These are phyloP conservation scores for Catenaria anguillulae DNA, from an alignment of 371 early-diverging fungal genomes.

Conservation along the genomic window DNA sequence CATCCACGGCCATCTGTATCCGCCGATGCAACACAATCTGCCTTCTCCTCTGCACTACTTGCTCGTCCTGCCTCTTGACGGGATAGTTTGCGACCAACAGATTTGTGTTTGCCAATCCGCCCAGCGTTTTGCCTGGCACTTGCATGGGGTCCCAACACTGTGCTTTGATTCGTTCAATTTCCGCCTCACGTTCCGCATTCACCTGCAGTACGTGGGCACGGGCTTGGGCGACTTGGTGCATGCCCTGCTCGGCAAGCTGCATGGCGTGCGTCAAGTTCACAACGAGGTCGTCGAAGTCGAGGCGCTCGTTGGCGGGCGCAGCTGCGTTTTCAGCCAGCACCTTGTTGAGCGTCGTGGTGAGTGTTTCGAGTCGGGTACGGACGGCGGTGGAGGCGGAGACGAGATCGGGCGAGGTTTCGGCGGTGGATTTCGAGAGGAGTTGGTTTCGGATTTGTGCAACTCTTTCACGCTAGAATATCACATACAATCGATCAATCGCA, in stretches of 20 bases:
- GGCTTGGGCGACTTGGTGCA: not conserved
- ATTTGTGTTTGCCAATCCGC: slow-evolving; percentile 19
- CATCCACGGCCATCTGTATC: slow-evolving; percentile 16
- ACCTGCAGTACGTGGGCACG: not conserved
- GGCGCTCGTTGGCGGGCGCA: not conserved
- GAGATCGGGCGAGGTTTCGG: not conserved
- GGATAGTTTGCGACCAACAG: slow-evolving; percentile 15
- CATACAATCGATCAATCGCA: not conserved
- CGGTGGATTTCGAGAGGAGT: not conserved
- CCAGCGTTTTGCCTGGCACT: slow-evolving; percentile 26
- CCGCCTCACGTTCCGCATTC: not conserved
- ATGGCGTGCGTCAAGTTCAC: not conserved
- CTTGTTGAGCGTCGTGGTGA: not conserved
- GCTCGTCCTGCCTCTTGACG: slow-evolving; percentile 22
- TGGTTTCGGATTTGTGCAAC: not conserved
- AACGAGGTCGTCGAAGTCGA: not conserved
- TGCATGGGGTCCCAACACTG: slow-evolving; percentile 43
- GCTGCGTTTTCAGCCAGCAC: not conserved
- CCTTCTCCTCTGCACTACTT: slow-evolving; percentile 21
- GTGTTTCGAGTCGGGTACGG: not conserved
- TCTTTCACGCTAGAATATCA: not conserved
- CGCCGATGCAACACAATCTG: slow-evolving; percentile 17
- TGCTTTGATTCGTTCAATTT: not conserved
- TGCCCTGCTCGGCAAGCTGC: not conserved
- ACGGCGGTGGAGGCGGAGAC: not conserved